Conservation (phyloP, 169 alveolate species). For the Neospora caninum region DNA sequence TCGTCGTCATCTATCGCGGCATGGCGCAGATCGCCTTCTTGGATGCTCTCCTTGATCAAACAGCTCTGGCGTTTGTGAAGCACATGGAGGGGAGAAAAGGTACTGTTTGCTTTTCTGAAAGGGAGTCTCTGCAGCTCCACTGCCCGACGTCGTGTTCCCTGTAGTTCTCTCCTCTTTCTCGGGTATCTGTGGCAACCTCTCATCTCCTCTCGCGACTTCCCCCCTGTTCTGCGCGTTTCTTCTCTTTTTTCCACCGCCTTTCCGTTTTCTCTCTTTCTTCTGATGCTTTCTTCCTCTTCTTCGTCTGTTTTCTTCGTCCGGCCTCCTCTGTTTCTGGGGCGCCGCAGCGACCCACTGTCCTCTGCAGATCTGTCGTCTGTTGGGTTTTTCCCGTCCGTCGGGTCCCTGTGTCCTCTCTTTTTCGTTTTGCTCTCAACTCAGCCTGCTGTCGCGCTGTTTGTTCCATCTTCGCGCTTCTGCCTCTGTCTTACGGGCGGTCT, state of each 20-base stretch:
- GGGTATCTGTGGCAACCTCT: background rate
- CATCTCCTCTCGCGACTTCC: background rate
- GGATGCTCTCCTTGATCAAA: conserved; percentile 59
- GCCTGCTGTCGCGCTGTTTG: background rate
- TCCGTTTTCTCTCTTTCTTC: too few species aligned
- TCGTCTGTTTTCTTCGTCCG: too few species aligned
- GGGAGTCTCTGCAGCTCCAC: background rate
- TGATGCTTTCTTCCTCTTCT: too few species aligned
- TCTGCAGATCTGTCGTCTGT: too few species aligned
- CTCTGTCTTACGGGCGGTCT: background rate
- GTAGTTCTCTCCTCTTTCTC: background rate
- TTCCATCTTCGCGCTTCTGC: background rate
- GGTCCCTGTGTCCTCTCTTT: too few species aligned
- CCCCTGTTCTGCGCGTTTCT: background rate
- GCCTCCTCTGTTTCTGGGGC: too few species aligned
- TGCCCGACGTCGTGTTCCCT: background rate
- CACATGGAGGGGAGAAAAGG: conserved; percentile 21
- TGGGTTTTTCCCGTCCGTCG: too few species aligned
- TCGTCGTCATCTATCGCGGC: conserved; percentile 75
- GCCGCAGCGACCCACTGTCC: too few species aligned
- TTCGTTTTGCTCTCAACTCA: too few species aligned
- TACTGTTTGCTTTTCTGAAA: background rate
- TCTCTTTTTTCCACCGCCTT: background rate
- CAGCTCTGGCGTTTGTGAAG: conserved; percentile 41
- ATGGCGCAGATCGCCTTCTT: conserved; percentile 65